Base-by-base conservation (phyloP, 139 green algal genomes). In the Yamagishiella unicocca region DNA sequence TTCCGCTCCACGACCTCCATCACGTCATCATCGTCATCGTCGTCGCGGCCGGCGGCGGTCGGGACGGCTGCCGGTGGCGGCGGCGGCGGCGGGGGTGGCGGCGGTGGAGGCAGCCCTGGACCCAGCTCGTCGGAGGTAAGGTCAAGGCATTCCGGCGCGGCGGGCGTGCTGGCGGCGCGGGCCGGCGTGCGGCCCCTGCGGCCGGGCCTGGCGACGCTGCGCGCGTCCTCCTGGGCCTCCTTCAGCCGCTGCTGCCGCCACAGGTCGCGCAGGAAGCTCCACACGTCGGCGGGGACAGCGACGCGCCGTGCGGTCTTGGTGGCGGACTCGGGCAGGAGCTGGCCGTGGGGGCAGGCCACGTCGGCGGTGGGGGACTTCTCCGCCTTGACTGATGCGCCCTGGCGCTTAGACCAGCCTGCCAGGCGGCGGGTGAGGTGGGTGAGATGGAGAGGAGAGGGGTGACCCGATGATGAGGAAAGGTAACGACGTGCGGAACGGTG, bases 291-390 rank as follows among this genome's bases (percentile, higher is more conserved):
- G 1, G 93, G 89, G 4, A 96, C 72, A 1, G 83, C 88, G 4
- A 89, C 45, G 27, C 93, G 89, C 35, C 82, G 89, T 24, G 91
- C 82, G 29, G 64, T 45, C 29, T 66, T 76, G 37, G 58, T 72
- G 19, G 40, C 27, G 10, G 38, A 29, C 68, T 92, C 90, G 25
- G 94, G 91, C 38, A 89, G 27, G 73, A 97, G 87, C 21, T 67
- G 31, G 46, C 93, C 92, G 84, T 96, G 95, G 10, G 84, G 89
- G 88, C 95, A 97, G 35, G 75, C 80, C 43, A 97, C 87, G 45
- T 76, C 83, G 29, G 85, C 76, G 9, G 91, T 95, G 35, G 93
- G 93, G 0, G 91, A 90, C 2, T 58, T 55, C 61, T 78, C 67
- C 31, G 55, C 71, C 55, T 45, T 43, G 12, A 88, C 50, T 66